A percentile compares a stretch with the other conserved stretches of the same genome.
Evolutionary conservation across 768 basidiomycete genomes (phyloP).

Genomic region (Russula abietina): DNA sequence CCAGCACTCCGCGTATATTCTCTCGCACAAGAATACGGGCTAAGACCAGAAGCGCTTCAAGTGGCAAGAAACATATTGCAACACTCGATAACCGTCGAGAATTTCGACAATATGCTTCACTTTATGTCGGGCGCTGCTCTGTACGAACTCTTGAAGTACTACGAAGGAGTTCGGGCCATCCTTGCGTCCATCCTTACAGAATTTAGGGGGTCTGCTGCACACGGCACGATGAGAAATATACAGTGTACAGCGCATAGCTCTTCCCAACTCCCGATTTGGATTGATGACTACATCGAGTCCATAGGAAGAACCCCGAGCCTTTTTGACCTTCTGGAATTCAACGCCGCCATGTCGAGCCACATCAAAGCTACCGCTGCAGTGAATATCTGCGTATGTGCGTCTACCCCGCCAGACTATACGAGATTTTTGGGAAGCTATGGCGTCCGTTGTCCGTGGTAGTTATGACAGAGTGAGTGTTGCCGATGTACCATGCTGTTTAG

Average conservation of each 20-base stretch:
- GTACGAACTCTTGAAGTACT: conserved; percentile 9
- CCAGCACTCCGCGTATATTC: too few relatives aligned
- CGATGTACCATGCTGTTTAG: background rate
- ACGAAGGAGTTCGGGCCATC: background rate
- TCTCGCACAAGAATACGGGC: too few relatives aligned
- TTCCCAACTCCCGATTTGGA: background rate
- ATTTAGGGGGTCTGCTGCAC: background rate
- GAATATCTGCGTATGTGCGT: background rate
- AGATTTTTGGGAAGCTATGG: conserved; percentile 1
- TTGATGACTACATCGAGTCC: conserved; percentile 1
- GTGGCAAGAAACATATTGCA: too few relatives aligned
- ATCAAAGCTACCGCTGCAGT: too few relatives aligned
- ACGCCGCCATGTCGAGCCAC: too few relatives aligned
- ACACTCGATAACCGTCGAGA: too few relatives aligned
- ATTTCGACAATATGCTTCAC: too few relatives aligned
- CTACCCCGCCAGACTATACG: background rate
- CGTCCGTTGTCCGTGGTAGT: background rate
- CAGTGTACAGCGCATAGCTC: conserved; percentile 19
- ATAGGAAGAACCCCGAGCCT: background rate
- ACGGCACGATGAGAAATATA: too few relatives aligned
- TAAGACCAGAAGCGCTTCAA: too few relatives aligned
- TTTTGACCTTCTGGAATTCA: too few relatives aligned
- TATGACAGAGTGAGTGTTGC: background rate
- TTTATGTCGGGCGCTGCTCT: background rate
- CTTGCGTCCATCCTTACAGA: background rate